Percentiles rank a stretch among this genome's conserved stretches.
phyloP scores from a whole-genome alignment of 495 filamentous ascomycete species.

The Neurospora sp. region DNA sequence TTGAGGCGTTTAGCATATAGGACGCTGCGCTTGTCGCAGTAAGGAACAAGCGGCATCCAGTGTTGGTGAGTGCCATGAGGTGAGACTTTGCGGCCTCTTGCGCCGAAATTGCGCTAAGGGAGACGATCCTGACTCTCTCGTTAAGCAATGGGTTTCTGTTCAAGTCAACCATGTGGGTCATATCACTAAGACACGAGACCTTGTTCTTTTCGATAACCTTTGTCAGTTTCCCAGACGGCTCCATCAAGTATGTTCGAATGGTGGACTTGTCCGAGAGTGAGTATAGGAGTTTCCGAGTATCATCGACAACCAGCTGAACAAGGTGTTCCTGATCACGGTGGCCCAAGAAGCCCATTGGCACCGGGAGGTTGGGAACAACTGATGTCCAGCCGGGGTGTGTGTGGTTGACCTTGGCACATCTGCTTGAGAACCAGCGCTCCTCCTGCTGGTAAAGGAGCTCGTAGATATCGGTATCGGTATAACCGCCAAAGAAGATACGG shows the following conservation, averaged over 20 bases:
- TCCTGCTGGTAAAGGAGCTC: constrained; percentile 94
- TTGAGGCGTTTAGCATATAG: constrained; percentile 49
- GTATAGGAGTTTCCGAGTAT: constrained; percentile 78
- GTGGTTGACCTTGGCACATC: constrained; percentile 76
- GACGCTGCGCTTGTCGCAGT: constrained; percentile 76
- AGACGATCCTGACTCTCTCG: constrained; percentile 58
- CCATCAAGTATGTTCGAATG: constrained; percentile 78
- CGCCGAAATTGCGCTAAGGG: constrained; percentile 72
- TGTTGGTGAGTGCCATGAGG: constrained; percentile 81
- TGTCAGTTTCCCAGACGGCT: constrained; percentile 37
- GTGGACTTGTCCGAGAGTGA: constrained; percentile 78
- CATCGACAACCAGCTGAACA: constrained; percentile 71
- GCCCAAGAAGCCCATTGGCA: constrained; percentile 19
- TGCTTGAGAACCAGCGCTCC: constrained; percentile 86
- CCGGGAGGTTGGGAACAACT: constrained; percentile 49
- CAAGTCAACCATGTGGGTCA: constrained; percentile 66
- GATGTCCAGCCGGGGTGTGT: constrained; percentile 64
- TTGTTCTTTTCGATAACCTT: constrained; percentile 47
- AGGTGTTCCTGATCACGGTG: constrained; percentile 45
- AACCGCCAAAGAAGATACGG: constrained; percentile 86
- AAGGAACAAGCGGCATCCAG: constrained; percentile 83
- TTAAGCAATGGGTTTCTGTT: constrained; percentile 51
- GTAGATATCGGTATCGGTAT: constrained; percentile 71
- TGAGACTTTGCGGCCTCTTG: constrained; percentile 75
- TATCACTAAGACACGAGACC: constrained; percentile 45